Percentiles rank a stretch among this genome's conserved stretches.
Conservation (phyloP, 768 basidiomycete genomes). For the Pseudohyphozyma bogoriensis region DNA sequence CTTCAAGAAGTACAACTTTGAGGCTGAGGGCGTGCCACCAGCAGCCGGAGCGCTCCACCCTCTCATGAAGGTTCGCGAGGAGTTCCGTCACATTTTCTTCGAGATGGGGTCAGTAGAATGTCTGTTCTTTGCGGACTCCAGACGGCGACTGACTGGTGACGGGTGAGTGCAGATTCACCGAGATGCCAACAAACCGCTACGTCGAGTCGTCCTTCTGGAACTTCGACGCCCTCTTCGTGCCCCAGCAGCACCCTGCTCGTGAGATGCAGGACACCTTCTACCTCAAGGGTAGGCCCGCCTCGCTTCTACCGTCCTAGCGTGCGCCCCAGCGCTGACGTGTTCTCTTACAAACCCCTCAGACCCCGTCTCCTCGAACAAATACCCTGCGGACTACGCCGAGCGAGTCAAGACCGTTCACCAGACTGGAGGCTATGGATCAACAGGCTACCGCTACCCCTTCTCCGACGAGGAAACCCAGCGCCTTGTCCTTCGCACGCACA, state of each 20-base stretch:
- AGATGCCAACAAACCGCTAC: constrained; percentile 93
- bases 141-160: not conserved
- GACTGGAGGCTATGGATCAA: constrained; percentile 76
- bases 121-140: not conserved
- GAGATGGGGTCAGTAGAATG: constrained; percentile 85
- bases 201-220: constrained; percentile 99
- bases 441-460: constrained; percentile 97
- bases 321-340: not conserved
- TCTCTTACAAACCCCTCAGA: constrained; percentile 44
- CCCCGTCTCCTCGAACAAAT: constrained; percentile 62
- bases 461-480: constrained; percentile 81
- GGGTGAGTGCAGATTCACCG: constrained; percentile 60
- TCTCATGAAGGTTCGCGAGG: constrained; percentile 91
- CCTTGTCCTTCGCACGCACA: constrained; percentile 89
- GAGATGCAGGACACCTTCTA: constrained; percentile 99
- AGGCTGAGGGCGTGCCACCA: constrained; percentile 83
- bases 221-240: constrained; percentile 95
- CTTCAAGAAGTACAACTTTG: constrained; percentile 99
- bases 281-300: constrained; percentile 64
- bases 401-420: constrained; percentile 70
- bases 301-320: not conserved
- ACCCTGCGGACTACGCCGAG: constrained; percentile 72
- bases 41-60: constrained; percentile 90
- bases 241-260: constrained; percentile 96
- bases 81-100: constrained; percentile 92